A percentile compares a stretch with the other conserved stretches of the same genome.
These are phyloP conservation scores for Xylaria polymorpha DNA, from an alignment of 2,329 filamentous ascomycete genomes.

Conservation along the genomic window DNA sequence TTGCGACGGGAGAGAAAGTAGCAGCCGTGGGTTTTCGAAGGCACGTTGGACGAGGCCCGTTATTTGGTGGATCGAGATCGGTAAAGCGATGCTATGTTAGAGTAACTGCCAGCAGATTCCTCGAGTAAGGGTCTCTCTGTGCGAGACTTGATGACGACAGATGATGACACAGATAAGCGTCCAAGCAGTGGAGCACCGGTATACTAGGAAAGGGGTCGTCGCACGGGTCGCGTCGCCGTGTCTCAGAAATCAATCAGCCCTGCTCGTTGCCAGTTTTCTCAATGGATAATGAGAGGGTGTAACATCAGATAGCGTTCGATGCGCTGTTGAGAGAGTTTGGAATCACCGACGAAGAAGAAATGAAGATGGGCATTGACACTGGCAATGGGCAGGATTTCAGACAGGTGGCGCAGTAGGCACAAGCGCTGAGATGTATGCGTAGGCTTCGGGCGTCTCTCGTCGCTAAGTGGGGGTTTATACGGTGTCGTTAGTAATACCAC, in stretches of 20 bases:
- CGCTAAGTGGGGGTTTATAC: conserved; percentile 2
- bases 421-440: not conserved
- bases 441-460: not conserved
- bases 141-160: conserved; percentile 35
- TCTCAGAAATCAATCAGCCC: conserved; percentile 13
- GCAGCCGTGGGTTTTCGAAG: conserved; percentile 9
- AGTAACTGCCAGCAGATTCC: conserved; percentile 9
- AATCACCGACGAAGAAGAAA: conserved; percentile 19
- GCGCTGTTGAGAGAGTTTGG: not conserved
- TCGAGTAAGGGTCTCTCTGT: conserved; percentile 12
- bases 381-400: not conserved
- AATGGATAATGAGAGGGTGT: not conserved
- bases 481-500: not conserved
- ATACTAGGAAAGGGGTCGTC: conserved; percentile 12
- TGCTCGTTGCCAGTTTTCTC: not conserved
- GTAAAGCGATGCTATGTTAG: not conserved
- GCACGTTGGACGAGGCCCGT: conserved; percentile 20
- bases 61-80: conserved; percentile 29
- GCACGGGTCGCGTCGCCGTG: conserved; percentile 13
- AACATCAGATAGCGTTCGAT: not conserved
- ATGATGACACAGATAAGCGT: conserved; percentile 29
- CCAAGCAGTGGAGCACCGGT: conserved; percentile 1
- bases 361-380: conserved; percentile 14
- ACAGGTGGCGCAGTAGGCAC: conserved; percentile 15
- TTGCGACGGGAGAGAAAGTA: conserved; percentile 48